Evolutionary conservation across 2,329 filamentous ascomycete species (phyloP).

Genomic region (Curvularia hawaiiensis): DNA sequence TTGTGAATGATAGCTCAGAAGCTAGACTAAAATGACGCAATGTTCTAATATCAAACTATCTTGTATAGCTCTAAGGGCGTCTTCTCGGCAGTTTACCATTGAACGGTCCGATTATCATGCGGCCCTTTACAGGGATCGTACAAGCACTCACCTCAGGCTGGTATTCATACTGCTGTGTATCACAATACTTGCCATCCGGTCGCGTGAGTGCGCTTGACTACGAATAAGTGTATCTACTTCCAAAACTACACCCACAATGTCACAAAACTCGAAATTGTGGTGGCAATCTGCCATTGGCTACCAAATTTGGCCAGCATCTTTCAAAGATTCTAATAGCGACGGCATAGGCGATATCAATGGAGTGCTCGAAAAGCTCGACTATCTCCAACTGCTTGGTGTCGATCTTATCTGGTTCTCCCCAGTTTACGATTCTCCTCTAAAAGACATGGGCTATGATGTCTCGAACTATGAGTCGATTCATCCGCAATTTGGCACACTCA

Average conservation of each 20-base stretch:
- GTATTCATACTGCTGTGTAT: not conserved
- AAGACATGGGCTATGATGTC: conserved; percentile 75
- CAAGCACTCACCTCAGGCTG: not conserved
- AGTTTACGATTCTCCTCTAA: conserved; percentile 67
- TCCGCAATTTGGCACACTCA: conserved; percentile 67
- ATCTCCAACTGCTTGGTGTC: conserved; percentile 60
- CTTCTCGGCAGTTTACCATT: not conserved
- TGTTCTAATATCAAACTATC: not conserved
- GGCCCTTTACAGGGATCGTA: not conserved
- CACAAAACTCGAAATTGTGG: not conserved
- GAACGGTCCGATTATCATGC: not conserved
- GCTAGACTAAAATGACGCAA: not conserved
- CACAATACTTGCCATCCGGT: not conserved
- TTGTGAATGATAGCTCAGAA: not conserved
- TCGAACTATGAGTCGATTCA: conserved; percentile 71
- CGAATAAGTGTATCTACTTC: not conserved
- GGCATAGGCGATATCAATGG: conserved; percentile 62
- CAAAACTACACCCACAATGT: not conserved
- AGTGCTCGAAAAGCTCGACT: conserved; percentile 55
- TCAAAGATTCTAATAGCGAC: conserved; percentile 58
- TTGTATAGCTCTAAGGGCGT: not conserved
- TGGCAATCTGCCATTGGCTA: conserved; percentile 6
- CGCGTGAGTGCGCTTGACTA: not conserved
- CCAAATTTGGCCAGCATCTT: conserved; percentile 33
- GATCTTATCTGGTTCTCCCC: conserved; percentile 72